Conservation (phyloP, 2,329 filamentous ascomycete genomes). For the Cryphonectria japonica region DNA sequence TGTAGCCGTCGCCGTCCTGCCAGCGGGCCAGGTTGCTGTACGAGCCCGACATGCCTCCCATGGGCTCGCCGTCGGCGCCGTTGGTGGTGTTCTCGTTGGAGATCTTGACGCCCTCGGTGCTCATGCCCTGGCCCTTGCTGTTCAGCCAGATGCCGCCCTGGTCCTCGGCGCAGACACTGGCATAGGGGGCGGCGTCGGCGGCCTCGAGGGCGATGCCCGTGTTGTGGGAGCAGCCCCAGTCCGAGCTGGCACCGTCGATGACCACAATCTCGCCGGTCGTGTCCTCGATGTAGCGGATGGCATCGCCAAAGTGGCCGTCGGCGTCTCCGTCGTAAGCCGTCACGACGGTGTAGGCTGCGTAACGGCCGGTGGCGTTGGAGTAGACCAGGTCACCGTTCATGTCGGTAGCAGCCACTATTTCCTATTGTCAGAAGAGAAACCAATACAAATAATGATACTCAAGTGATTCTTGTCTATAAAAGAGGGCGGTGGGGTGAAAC, state of each 20-base stretch:
- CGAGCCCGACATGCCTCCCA: constrained; percentile 67
- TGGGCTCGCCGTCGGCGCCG: constrained; percentile 59
- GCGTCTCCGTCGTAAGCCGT: constrained; percentile 59
- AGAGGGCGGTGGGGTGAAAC: not conserved
- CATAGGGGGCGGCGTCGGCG: constrained; percentile 60
- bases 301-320: constrained; percentile 61
- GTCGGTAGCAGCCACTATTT: constrained; percentile 53
- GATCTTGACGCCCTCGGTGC: constrained; percentile 56
- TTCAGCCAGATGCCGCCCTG: constrained; percentile 68
- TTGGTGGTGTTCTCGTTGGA: constrained; percentile 67
- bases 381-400: constrained; percentile 67
- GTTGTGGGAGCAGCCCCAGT: constrained; percentile 67
- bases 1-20: constrained; percentile 54
- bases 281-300: constrained; percentile 50
- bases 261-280: constrained; percentile 51
- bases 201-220: constrained; percentile 67
- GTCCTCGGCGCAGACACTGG: constrained; percentile 63
- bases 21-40: constrained; percentile 62
- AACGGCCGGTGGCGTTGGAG: constrained; percentile 57
- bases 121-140: constrained; percentile 61
- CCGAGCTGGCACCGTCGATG: constrained; percentile 56
- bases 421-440: constrained; percentile 34
- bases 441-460: not conserved
- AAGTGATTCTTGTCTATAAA: not conserved
- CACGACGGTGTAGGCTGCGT: constrained; percentile 66